phyloP scores from a whole-genome alignment of 1,284 basidiomycete genomes.

The Gastroboletus turbinatus region DNA sequence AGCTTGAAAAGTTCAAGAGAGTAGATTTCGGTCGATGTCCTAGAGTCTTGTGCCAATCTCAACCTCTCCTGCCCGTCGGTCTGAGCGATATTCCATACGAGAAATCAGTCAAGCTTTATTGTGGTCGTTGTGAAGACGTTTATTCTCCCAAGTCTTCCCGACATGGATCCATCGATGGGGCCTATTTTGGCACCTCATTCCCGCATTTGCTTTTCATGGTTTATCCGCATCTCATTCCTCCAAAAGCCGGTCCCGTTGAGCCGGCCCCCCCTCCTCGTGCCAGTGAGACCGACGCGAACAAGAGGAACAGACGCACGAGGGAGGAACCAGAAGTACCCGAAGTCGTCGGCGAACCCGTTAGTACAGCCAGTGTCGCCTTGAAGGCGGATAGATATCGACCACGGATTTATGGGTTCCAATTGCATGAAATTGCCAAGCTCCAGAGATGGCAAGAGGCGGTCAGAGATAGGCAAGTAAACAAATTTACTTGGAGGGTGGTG shows the following conservation, averaged over 20 bases:
- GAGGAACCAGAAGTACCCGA: conserved; percentile 54
- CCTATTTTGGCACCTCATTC: conserved; percentile 96
- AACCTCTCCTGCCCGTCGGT: conserved; percentile 93
- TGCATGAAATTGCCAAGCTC: conserved; percentile 89
- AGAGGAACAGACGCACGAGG: conserved; percentile 46
- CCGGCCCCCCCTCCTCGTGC: conserved; percentile 30
- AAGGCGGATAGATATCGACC: conserved; percentile 90
- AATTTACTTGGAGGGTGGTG: neutral
- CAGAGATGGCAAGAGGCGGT: conserved; percentile 92
- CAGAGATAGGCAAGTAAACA: conserved; percentile 70
- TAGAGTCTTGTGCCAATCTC: conserved; percentile 87
- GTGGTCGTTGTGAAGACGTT: conserved; percentile 94
- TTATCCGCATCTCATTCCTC: conserved; percentile 86
- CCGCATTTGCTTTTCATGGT: conserved; percentile 95
- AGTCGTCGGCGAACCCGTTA: conserved; percentile 60
- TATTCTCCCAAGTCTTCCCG: conserved; percentile 94
- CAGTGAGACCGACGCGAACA: conserved; percentile 38
- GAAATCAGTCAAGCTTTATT: conserved; percentile 96
- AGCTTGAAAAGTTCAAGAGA: conserved; percentile 97
- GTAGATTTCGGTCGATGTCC: conserved; percentile 96
- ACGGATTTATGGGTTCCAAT: conserved; percentile 92
- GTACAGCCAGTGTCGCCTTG: conserved; percentile 76
- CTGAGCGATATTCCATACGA: conserved; percentile 93
- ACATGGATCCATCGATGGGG: conserved; percentile 94
- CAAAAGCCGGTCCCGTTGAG: conserved; percentile 71